Evolutionary conservation across 257 asterid genomes (phyloP), one percentile per base, ranked within the genome.

Genomic region (Solanum clarkiae): DNA sequence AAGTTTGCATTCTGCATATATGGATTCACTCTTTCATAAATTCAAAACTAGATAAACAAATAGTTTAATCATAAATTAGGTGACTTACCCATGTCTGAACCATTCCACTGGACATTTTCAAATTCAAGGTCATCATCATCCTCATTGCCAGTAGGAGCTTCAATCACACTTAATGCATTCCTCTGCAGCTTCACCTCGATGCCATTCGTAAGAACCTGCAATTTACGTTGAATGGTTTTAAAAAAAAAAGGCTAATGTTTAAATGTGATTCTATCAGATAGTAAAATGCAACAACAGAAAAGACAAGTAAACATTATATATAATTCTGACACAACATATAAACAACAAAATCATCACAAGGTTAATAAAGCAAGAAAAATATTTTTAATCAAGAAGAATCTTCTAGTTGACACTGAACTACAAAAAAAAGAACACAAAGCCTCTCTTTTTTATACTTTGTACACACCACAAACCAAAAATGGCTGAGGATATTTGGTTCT

Each of bases 151-250:
- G 96, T 94, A 6, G 98, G 98, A 85, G 95, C 89, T 91, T 96
- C 99, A 12, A 96, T 57, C 63, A 96, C 98, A 80, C 98, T 96
- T 15, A 96, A 89, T 4, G 99, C 99, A 86, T 96, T 96, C 84
- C 99, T 87, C 86, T 96, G 99, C 20, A 96, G 92, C 89, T 96
- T 96, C 44, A 96, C 98, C 89, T 96, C 99, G 49, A 96, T 93
- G 80, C 99, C 99, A 84, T 96, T 95, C 4, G 97, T 95, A 57
- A 96, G 97, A 53, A 95, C 98, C 99, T 95, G 90, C 36, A 80
- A n/a, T 47, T 70, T 17, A n/a, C 26, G 22, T 17, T 40, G 51
- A 69, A 70, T 29, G 22, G 53, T 5, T 36, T 17, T 4, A 40
- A 32, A 20, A 71, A 71, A 71, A 44, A 7, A 71, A 72, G 57